phyloP scores from a whole-genome alignment of 352 stramenopile species.

The Globisporangium abappressorium region DNA sequence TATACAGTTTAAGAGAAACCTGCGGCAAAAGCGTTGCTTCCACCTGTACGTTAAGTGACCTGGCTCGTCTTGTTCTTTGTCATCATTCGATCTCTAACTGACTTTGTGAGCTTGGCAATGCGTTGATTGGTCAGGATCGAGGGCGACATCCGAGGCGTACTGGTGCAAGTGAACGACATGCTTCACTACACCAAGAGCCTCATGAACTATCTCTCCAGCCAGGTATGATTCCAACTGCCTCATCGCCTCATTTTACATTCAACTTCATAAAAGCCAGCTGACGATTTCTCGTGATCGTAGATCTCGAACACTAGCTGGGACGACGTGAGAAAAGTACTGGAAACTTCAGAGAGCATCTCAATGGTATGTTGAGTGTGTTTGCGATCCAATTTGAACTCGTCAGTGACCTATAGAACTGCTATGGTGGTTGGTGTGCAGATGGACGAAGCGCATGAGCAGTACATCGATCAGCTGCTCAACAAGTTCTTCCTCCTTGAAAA shows the following conservation, averaged over 20 bases:
- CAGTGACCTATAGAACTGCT: constrained; percentile 16
- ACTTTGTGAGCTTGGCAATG: neutral
- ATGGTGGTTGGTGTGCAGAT: constrained; percentile 35
- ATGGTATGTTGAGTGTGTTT: constrained; percentile 8
- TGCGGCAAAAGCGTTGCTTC: constrained; percentile 52
- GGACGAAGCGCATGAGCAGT: constrained; percentile 53
- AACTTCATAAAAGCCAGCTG: no score
- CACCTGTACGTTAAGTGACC: constrained; percentile 28
- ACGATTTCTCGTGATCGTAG: constrained; percentile 10
- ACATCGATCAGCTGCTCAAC: constrained; percentile 61
- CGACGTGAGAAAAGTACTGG: constrained; percentile 19
- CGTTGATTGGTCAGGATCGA: constrained; percentile 33
- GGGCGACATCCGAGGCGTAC: constrained; percentile 31
- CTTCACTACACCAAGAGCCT: constrained; percentile 74
- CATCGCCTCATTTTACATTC: no score
- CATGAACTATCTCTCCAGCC: constrained; percentile 63
- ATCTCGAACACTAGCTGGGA: constrained; percentile 26
- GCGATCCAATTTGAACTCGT: constrained; percentile 2
- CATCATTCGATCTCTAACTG: neutral
- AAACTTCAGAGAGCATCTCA: constrained; percentile 22
- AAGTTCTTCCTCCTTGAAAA: constrained; percentile 74
- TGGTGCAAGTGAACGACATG: constrained; percentile 67
- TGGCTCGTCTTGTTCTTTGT: neutral
- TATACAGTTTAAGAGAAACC: constrained; percentile 51
- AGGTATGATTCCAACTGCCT: constrained; percentile 25